A percentile compares a stretch with the other conserved stretches of the same genome.
These are phyloP conservation scores for Phytopythium cucurbitacearum DNA, from an alignment of 352 stramenopile species.

Conservation along the genomic window DNA sequence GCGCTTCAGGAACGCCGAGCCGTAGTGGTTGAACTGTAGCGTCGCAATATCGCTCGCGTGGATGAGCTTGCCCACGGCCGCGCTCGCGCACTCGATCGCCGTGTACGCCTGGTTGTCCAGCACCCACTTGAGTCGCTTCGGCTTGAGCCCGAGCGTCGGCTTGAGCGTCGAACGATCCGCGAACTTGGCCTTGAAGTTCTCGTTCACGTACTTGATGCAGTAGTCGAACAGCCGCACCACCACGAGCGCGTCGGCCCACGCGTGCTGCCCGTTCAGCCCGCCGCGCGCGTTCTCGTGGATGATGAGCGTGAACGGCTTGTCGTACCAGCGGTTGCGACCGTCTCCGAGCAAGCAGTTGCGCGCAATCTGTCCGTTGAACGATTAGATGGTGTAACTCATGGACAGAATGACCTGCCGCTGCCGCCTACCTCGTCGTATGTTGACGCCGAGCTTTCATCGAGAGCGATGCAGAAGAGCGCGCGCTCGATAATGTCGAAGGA, in stretches of 20 bases:
- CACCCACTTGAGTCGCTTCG: slow-evolving; percentile 75
- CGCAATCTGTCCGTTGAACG: slow-evolving; percentile 37
- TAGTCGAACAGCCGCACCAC: slow-evolving; percentile 94
- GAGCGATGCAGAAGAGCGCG: slow-evolving; percentile 91
- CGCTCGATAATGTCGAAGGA: slow-evolving; percentile 92
- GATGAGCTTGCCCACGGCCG: slow-evolving; percentile 91
- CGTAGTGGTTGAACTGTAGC: slow-evolving; percentile 91
- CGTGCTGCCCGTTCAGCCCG: slow-evolving; percentile 95
- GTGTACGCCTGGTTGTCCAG: slow-evolving; percentile 78
- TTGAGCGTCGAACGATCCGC: slow-evolving; percentile 66
- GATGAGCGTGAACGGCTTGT: slow-evolving; percentile 97
- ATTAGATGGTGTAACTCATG: neutral
- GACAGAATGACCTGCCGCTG: neutral
- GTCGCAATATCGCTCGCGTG: slow-evolving; percentile 88
- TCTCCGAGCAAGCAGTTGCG: slow-evolving; percentile 83
- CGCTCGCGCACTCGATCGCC: slow-evolving; percentile 84
- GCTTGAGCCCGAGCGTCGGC: slow-evolving; percentile 58
- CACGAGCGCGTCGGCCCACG: slow-evolving; percentile 96
- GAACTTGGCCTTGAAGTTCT: slow-evolving; percentile 88
- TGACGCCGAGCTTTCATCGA: slow-evolving; percentile 85
- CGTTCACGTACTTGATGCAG: slow-evolving; percentile 90
- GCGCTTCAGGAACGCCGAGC: slow-evolving; percentile 89
- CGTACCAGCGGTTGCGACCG: slow-evolving; percentile 96
- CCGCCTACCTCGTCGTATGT: slow-evolving; percentile 66
- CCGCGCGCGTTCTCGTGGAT: slow-evolving; percentile 95